Evolutionary conservation across 1,284 basidiomycete genomes (phyloP).

Genomic region (Pseudozyma sp.): DNA sequence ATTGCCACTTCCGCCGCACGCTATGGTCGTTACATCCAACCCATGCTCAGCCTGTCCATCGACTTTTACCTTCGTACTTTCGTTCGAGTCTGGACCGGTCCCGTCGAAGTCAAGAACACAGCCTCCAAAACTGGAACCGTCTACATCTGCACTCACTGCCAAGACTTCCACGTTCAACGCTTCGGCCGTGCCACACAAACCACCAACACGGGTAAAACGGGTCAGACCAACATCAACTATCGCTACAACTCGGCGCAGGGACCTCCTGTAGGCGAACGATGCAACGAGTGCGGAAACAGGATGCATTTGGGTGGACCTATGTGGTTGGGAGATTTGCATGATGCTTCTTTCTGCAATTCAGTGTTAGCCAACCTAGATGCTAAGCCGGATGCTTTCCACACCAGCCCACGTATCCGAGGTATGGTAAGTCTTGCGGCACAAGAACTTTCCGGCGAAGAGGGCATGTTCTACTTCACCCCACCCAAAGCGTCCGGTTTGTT

Average conservation of each 20-base stretch:
- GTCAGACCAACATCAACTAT: constrained; percentile 60
- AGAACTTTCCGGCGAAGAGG: constrained; percentile 74
- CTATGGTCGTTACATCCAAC: constrained; percentile 91
- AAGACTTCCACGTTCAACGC: constrained; percentile 54
- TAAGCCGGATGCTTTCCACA: constrained; percentile 77
- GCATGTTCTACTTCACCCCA: constrained; percentile 92
- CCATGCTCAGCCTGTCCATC: constrained; percentile 91
- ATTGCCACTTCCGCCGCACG: constrained; percentile 86
- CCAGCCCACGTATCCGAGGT: constrained; percentile 86
- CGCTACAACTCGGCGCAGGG: constrained; percentile 78
- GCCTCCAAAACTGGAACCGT: constrained; percentile 65
- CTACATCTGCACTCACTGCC: constrained; percentile 62
- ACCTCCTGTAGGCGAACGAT: constrained; percentile 77
- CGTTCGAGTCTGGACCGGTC: constrained; percentile 80
- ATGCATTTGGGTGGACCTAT: constrained; percentile 83
- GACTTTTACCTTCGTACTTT: constrained; percentile 98
- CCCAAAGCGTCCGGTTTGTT: constrained; percentile 83
- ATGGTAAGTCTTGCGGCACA: constrained; percentile 92
- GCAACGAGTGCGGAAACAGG: constrained; percentile 80
- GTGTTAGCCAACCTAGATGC: constrained; percentile 79
- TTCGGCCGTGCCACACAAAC: constrained; percentile 54
- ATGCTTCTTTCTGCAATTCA: constrained; percentile 78
- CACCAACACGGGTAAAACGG: constrained; percentile 49
- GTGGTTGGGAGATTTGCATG: constrained; percentile 92
- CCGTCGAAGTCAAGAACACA: constrained; percentile 87